Conservation (phyloP, 805 yeast genomes). For the Candida tibetensis region DNA sequence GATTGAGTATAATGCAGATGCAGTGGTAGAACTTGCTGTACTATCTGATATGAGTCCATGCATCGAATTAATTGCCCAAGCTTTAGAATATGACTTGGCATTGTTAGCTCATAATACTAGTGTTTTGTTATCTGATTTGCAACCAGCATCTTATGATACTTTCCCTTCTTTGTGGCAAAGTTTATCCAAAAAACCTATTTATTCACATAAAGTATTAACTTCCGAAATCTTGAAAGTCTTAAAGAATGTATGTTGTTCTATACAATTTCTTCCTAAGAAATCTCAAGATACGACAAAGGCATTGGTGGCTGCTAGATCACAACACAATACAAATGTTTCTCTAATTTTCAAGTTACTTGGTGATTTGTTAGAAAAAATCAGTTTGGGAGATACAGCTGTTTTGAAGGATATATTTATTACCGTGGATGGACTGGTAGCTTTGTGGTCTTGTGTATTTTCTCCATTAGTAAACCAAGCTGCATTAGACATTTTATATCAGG, state of each 20-base stretch:
- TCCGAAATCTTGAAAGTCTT: slow-evolving; percentile 13
- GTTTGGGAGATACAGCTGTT: slow-evolving; percentile 27
- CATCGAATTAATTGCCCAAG: slow-evolving; percentile 10
- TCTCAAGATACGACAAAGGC: slow-evolving; percentile 19
- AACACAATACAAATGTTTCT: slow-evolving; percentile 31
- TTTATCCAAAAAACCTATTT: slow-evolving; percentile 14
- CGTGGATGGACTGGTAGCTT: slow-evolving; percentile 49
- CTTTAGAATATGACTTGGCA: slow-evolving; percentile 19
- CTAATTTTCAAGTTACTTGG: slow-evolving; percentile 19
- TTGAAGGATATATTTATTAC: slow-evolving; percentile 23
- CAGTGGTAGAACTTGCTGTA: slow-evolving; percentile 23
- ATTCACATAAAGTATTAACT: slow-evolving; percentile 12
- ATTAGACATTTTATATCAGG: slow-evolving; percentile 67
- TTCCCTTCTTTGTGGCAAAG: slow-evolving; percentile 33
- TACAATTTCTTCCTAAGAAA: slow-evolving; percentile 21
- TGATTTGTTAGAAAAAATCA: slow-evolving; percentile 28
- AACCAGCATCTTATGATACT: slow-evolving; percentile 30
- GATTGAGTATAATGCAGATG: slow-evolving; percentile 42
- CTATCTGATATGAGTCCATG: slow-evolving; percentile 5
- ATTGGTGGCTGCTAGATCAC: slow-evolving; percentile 22
- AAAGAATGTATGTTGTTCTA: slow-evolving; percentile 14
- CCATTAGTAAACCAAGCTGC: slow-evolving; percentile 68
- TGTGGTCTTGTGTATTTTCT: slow-evolving; percentile 74
- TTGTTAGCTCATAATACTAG: slow-evolving; percentile 25
- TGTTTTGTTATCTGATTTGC: slow-evolving; percentile 15